Evolutionary conservation across 2,329 filamentous ascomycete genomes (phyloP).

Genomic region (Elsinoe batatas): DNA sequence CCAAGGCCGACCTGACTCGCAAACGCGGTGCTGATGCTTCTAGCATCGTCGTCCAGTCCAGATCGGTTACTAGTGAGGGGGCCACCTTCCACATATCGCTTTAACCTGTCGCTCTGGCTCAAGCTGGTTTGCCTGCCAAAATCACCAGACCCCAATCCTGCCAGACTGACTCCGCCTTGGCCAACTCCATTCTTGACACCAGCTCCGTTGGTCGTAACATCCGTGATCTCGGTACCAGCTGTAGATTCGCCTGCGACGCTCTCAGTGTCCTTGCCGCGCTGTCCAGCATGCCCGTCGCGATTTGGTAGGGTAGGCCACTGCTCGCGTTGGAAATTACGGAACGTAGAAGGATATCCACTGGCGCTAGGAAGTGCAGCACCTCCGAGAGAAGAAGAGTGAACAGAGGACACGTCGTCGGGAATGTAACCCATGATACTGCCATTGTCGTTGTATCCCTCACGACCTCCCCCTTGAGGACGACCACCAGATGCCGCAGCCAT

Average conservation of each 20-base stretch:
- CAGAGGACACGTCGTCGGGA: slow-evolving; percentile 90
- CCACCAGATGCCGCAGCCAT: slow-evolving; percentile 41
- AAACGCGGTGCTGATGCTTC: slow-evolving; percentile 93
- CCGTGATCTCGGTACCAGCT: slow-evolving; percentile 80
- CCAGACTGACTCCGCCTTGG: slow-evolving; percentile 80
- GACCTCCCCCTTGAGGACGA: slow-evolving; percentile 41
- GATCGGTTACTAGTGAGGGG: slow-evolving; percentile 46
- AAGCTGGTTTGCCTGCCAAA: slow-evolving; percentile 61
- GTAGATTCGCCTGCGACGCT: slow-evolving; percentile 89
- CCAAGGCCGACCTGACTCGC: slow-evolving; percentile 67
- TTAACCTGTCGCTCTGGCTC: slow-evolving; percentile 81
- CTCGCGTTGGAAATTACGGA: slow-evolving; percentile 76
- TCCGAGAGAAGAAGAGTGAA: slow-evolving; percentile 85
- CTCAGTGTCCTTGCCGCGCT: slow-evolving; percentile 29
- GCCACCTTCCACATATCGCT: slow-evolving; percentile 78
- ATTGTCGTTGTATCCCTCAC: slow-evolving; percentile 52
- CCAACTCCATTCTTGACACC: slow-evolving; percentile 38
- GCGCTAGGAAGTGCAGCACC: slow-evolving; percentile 53
- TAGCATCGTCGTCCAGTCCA: slow-evolving; percentile 77
- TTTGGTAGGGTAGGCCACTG: slow-evolving; percentile 70
- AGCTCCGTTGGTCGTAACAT: slow-evolving; percentile 67
- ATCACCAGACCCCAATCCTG: slow-evolving; percentile 67
- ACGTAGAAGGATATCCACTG: slow-evolving; percentile 71
- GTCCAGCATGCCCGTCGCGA: slow-evolving; percentile 52
- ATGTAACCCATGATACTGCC: slow-evolving; percentile 92